Percentiles rank a stretch among this genome's conserved stretches.
These are phyloP conservation scores for Paracamarosporium sp. DNA, from an alignment of 2,329 filamentous ascomycete genomes.

Conservation along the genomic window DNA sequence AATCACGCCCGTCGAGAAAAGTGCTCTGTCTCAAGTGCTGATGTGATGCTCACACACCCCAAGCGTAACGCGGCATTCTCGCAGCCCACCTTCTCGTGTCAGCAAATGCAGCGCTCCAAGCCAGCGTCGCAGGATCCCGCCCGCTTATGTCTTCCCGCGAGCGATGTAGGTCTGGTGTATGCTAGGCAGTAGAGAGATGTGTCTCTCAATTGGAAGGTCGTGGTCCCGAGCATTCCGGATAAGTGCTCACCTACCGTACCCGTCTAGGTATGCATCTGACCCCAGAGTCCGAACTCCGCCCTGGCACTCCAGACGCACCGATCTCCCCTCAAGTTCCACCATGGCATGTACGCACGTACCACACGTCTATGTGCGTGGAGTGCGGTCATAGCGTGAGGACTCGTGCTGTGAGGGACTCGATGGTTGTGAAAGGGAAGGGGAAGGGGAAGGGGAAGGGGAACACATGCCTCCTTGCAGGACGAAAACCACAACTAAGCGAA, in stretches of 20 bases:
- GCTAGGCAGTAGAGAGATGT: too few species aligned
- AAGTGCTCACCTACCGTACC: neutral
- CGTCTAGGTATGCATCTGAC: neutral
- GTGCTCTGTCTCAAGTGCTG: neutral
- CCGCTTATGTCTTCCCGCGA: neutral
- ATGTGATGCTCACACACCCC: neutral
- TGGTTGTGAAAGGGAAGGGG: neutral
- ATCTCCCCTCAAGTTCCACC: neutral
- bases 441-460: neutral
- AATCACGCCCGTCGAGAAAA: neutral
- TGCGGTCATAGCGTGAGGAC: too few species aligned
- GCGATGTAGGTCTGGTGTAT: too few species aligned
- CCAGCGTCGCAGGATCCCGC: neutral
- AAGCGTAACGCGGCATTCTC: neutral
- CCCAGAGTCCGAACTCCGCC: constrained; percentile 4
- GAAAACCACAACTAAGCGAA: neutral
- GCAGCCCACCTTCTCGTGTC: neutral
- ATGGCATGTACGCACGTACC: neutral
- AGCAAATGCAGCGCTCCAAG: neutral
- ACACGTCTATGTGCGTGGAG: neutral
- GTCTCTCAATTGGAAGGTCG: neutral
- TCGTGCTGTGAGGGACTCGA: neutral
- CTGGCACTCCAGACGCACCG: neutral
- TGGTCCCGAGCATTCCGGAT: neutral
- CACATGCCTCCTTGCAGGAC: constrained; percentile 3